These are phyloP conservation scores for Aspergillus floridensis DNA, from an alignment of 2,329 filamentous ascomycete genomes.

Conservation along the genomic window DNA sequence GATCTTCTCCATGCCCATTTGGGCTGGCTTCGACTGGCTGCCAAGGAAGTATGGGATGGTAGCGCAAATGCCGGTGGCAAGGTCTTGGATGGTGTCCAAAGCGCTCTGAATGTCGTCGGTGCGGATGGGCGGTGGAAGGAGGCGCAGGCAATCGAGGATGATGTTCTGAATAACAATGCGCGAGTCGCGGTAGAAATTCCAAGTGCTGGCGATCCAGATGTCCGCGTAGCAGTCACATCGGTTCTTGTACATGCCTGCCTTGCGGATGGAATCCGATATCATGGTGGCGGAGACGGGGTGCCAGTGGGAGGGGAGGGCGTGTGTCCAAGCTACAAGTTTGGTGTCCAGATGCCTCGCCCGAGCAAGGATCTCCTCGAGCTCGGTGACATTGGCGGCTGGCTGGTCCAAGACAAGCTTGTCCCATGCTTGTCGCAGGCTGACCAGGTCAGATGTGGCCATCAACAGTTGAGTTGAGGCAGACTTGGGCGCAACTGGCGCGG, in stretches of 20 bases:
- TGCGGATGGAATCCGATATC: constrained; percentile 26
- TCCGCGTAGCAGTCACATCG: constrained; percentile 33
- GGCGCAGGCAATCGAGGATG: constrained; percentile 26
- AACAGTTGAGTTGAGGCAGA: constrained; percentile 21
- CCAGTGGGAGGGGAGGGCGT: constrained; percentile 26
- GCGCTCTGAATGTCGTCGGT: constrained; percentile 8
- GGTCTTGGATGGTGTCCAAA: constrained; percentile 9
- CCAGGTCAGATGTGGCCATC: constrained; percentile 22
- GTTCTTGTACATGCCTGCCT: constrained; percentile 24
- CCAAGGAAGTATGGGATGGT: constrained; percentile 29
- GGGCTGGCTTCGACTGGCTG: constrained; percentile 22
- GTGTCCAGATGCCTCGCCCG: constrained; percentile 23
- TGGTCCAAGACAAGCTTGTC: constrained; percentile 12
- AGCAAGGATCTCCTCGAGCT: constrained; percentile 16
- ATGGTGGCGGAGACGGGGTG: constrained; percentile 19
- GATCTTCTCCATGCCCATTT: constrained; percentile 21
- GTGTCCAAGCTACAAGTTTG: constrained; percentile 24
- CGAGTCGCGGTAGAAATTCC: constrained; percentile 32
- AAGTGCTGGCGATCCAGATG: constrained; percentile 29
- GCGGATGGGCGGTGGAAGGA: constrained; percentile 8
- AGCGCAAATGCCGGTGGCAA: constrained; percentile 29
- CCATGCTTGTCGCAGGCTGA: constrained; percentile 25
- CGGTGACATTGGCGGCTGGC: background rate
- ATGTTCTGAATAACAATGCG: constrained; percentile 28
- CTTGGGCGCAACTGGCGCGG: constrained; percentile 14